Conservation (phyloP, 2,329 filamentous ascomycete genomes). For the Dactylellina drechsleri region DNA sequence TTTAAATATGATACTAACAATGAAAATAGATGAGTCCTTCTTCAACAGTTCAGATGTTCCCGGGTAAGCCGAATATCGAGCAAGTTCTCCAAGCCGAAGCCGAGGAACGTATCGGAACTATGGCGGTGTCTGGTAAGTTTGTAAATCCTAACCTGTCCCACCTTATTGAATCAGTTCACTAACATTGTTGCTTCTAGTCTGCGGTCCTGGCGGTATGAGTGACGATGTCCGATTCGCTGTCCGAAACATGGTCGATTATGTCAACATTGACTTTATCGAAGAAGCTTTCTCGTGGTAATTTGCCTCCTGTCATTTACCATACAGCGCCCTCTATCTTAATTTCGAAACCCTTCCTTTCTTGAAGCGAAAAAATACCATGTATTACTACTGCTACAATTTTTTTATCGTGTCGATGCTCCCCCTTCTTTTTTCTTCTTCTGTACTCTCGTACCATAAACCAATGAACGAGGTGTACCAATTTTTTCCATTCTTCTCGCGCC, state of each 20-base stretch:
- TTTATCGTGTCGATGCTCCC: constrained; percentile 18
- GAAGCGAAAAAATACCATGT: constrained; percentile 34
- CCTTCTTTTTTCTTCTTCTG: constrained; percentile 10
- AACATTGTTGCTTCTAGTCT: constrained; percentile 64
- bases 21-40: constrained; percentile 68
- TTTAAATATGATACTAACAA: constrained; percentile 5
- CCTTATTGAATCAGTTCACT: background rate
- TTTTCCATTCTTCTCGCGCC: constrained; percentile 6
- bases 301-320: background rate
- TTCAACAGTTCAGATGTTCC: constrained; percentile 84
- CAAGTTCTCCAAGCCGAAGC: constrained; percentile 78
- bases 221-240: constrained; percentile 79
- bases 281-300: constrained; percentile 73
- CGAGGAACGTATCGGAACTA: constrained; percentile 77
- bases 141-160: constrained; percentile 65
- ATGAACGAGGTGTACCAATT: constrained; percentile 3
- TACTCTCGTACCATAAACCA: constrained; percentile 1
- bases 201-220: constrained; percentile 77
- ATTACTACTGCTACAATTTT: constrained; percentile 12
- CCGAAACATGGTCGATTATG: constrained; percentile 70
- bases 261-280: constrained; percentile 78
- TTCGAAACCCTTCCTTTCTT: constrained; percentile 12
- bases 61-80: constrained; percentile 78
- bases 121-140: constrained; percentile 76
- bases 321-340: background rate